Base-by-base conservation (phyloP, 2,329 filamentous ascomycete species). In the Teratosphaeria pseudoeucalypti region DNA sequence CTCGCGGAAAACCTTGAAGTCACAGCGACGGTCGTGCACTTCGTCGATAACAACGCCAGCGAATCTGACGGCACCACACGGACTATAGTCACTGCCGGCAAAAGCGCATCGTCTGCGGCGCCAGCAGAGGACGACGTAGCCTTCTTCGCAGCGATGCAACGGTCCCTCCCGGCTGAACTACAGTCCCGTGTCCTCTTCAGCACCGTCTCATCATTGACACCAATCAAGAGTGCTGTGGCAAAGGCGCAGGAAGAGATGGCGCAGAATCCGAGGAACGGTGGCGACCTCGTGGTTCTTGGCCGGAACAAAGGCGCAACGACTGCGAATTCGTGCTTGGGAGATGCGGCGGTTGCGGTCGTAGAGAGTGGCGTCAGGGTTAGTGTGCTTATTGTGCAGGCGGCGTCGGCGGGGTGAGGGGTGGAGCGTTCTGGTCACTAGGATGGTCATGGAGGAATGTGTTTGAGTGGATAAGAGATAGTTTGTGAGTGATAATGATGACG, bases 1-100 rank as follows among this genome's bases (percentile, higher is more conserved):
- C 81, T 99, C 0, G 89, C 87, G 0, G 85, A 87, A 71, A 94
- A 91, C 67, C 81, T 84, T 3, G 83, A 88, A 52, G 84, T 96
- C 29, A 92, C 89, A 0, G 89, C 86, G 0, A 92, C 89, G 0
- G 81, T 96, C 34, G 78, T 88, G 1, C 85, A 85, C 62, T 79
- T 89, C 59, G 72, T 76, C 43, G 64, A 72, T 1, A 64, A 56
- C n/a, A 62, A 64, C 16, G 54, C 29, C 11, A 57, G 59, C 9
- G 55, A 60, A 11, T 53, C 60, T 14, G 57, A 63, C 49, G 60
- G 56, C 14, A 26, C 32, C 3, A 37, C 34, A 9, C 19, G 53
- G 14, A 32, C 19, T 12, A 23, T 26, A 19, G 53, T 54, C 34
- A 23, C 34, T 19, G 34, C 53, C 27, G 53, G 19, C 26, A 54